Evolutionary conservation across 2,329 filamentous ascomycete genomes (phyloP), one percentile per base, ranked within the genome.

Genomic region (Penicillium sp.): DNA sequence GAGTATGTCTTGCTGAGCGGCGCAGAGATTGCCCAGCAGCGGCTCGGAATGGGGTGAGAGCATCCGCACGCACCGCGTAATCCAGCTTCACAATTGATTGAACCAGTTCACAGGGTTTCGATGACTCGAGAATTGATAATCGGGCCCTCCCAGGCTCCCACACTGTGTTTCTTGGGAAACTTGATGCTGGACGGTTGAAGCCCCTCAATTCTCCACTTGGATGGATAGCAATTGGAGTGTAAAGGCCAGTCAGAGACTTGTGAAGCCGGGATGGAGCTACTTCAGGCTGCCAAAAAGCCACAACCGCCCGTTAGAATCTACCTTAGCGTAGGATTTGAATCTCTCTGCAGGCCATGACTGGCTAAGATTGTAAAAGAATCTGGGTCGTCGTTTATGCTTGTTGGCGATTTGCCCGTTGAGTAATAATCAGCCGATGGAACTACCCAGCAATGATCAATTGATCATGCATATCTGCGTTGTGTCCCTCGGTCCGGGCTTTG

Each of bases 141-240:
- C 8, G 21, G 9, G 46, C 46, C 46, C 35, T 6, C 26, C 26
- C 26, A 6, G 26, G 26, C 35, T n/a, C 49, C 35, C 35, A 41
- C 35, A 41, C 35, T 41, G 35, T 15, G 13, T 11, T 17, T 15
- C 11, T 11, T 5, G 11, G 13, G 35, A 41, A 41, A 41, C 35
- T 15, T 41, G 35, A 41, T 15, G 35, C 13, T 47, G n/a, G n/a
- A 47, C 8, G 19, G 46, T 23, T 23, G 35, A 41, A 26, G 15
- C 50, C 50, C 50, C 50, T 53, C 31, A 41, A 26, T 44, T 38
- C 50, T 41, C 50, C 50, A 53, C 50, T 26, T 17, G 17, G 50
- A 53, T 23, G 21, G 19, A 41, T 15, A 41, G 35, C 35, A 41
- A 41, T 53, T 19, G 8, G 30, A 53, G 9, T 53, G 13, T 21